Evolutionary conservation across 1,139 yeast species (phyloP).

Genomic region (Yueomyces sp.): DNA sequence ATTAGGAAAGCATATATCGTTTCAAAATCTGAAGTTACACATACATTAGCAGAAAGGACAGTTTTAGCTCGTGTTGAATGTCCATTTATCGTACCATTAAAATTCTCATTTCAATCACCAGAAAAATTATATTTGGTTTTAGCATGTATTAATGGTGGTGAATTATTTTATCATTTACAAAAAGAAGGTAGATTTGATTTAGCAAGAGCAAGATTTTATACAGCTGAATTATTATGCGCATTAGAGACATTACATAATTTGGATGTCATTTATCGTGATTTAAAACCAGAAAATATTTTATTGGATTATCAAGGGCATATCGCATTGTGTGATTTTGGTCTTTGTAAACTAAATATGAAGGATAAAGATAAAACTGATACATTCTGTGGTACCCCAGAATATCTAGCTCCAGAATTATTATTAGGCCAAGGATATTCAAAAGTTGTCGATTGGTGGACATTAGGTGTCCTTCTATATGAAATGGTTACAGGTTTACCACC

Average conservation of each 20-base stretch:
- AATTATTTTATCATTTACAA: slow-evolving; percentile 85
- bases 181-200: slow-evolving; percentile 78
- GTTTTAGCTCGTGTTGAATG: slow-evolving; percentile 84
- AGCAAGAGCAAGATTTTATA: slow-evolving; percentile 81
- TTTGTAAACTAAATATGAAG: slow-evolving; percentile 87
- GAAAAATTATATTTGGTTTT: slow-evolving; percentile 82
- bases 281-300: slow-evolving; percentile 87
- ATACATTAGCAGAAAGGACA: slow-evolving; percentile 88
- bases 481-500: slow-evolving; percentile 96
- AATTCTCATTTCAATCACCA: slow-evolving; percentile 87
- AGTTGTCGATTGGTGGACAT: slow-evolving; percentile 94
- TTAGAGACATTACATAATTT: slow-evolving; percentile 80
- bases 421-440: slow-evolving; percentile 88
- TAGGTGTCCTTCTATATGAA: slow-evolving; percentile 82
- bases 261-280: slow-evolving; percentile 86
- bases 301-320: slow-evolving; percentile 94
- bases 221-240: slow-evolving; percentile 86
- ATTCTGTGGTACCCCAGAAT: slow-evolving; percentile 93
- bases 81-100: slow-evolving; percentile 90
- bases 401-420: slow-evolving; percentile 83
- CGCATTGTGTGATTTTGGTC: slow-evolving; percentile 90
- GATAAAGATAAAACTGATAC: slow-evolving; percentile 80
- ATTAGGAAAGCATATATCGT: slow-evolving; percentile 88
- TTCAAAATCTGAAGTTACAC: slow-evolving; percentile 86
- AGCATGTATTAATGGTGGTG: slow-evolving; percentile 94